A percentile compares a stretch with the other conserved stretches of the same genome.
Evolutionary conservation across 148 eudicot species (phyloP).

Genomic region (Chenopodium suecicum): DNA sequence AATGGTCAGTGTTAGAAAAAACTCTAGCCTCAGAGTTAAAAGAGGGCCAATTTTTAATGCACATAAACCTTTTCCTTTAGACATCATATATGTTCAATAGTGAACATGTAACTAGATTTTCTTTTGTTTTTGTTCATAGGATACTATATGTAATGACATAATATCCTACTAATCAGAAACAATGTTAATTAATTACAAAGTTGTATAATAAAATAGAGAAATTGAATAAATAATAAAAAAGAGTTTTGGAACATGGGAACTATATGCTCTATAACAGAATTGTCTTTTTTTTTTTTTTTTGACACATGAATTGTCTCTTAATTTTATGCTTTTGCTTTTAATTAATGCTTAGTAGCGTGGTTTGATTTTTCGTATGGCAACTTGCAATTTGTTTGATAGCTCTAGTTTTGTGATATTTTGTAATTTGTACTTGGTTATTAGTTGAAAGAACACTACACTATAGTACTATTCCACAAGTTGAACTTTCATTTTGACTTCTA

Average conservation of each 20-base stretch:
- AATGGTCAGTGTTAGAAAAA: not conserved
- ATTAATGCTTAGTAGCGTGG: not conserved
- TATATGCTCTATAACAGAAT: not conserved
- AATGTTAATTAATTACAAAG: not conserved
- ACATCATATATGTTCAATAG: not conserved
- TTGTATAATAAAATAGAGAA: not conserved
- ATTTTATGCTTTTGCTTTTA: not conserved
- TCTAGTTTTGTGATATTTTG: not conserved
- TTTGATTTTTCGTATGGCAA: not conserved
- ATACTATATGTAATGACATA: slow-evolving; percentile 7
- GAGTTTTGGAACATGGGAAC: slow-evolving; percentile 3
- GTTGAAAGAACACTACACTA: not conserved
- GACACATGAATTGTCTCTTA: not conserved
- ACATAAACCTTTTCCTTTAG: slow-evolving; percentile 6
- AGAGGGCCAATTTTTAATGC: slow-evolving; percentile 10
- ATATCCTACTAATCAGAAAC: not conserved
- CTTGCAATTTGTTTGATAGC: not conserved
- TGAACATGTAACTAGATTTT: slow-evolving; percentile 18
- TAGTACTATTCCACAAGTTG: not conserved
- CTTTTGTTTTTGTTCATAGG: not conserved
- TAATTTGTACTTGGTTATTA: too few species aligned
- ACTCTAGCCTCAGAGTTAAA: not conserved
- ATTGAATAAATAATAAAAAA: not conserved
- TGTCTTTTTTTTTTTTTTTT: not conserved
- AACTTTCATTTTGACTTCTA: not conserved